Evolutionary conservation across 495 filamentous ascomycete genomes (phyloP), one percentile per base, ranked within the genome.

Genomic region (Neurospora sp.): DNA sequence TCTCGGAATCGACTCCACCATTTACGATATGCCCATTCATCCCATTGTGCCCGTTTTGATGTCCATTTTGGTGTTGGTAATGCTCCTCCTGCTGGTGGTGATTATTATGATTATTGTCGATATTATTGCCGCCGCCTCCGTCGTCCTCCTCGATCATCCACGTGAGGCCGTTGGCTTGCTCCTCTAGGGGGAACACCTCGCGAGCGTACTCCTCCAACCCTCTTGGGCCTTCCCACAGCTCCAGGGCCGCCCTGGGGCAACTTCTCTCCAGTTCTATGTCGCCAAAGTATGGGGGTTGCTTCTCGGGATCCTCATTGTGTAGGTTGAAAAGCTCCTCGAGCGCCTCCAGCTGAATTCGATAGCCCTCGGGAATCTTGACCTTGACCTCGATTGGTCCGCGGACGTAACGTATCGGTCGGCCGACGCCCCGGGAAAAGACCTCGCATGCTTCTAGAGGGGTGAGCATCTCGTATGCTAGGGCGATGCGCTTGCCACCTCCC

Each of bases 191-290:
- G 77, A 98, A 99, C 0, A 96, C 94, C 77, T 99, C 96, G 27
- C 93, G 87, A 38, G 95, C 96, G 81, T 98, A 99, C 80, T 98
- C 96, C 77, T 98, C 94, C 79, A 99, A 88, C 44, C 94, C 92
- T 45, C 96, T 86, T 79, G 91, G 92, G 6, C 95, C 96, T 76
- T 96, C 92, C 96, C 96, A 98, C 59, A 98, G 82, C 73, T 90
- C 86, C 71, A 93, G 83, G 9, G 94, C 91, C 71, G 93, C 88
- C 39, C 88, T 85, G 4, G 94, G 92, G 72, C 82, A 92, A 86
- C 76, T 89, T 76, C 75, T 83, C 79, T 85, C 91, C 75, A 84
- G 85, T 77, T 78, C 85, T 76, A 75, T 68, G 70, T 85, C 82
- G 38, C 85, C 87, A 65, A 89, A 89, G 72, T 89, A 89, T 0